These are phyloP conservation scores for Paspalum notatum DNA, from an alignment of 176 grass and related monocot genomes.

Conservation along the genomic window DNA sequence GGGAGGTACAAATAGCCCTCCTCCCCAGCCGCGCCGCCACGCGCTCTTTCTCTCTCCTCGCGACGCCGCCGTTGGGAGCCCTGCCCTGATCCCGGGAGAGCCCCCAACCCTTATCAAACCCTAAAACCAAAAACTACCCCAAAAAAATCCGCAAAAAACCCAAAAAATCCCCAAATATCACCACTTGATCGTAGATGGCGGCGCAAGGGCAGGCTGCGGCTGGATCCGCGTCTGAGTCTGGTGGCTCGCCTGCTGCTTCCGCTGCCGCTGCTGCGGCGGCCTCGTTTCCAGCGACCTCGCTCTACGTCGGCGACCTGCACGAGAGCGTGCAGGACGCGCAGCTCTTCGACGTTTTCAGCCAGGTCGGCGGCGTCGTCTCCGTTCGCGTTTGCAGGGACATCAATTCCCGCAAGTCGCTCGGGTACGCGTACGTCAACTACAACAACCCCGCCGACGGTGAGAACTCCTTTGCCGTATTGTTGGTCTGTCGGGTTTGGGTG, in stretches of 20 bases:
- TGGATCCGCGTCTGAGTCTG: constrained; percentile 40
- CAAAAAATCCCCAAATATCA: constrained; percentile 32
- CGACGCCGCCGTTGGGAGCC: constrained; percentile 56
- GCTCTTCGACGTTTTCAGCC: constrained; percentile 90
- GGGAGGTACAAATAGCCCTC: constrained; percentile 39
- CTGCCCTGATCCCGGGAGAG: not conserved
- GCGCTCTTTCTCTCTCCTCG: not conserved
- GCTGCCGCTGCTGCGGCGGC: not conserved
- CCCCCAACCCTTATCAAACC: constrained; percentile 63
- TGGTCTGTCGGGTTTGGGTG: constrained; percentile 13
- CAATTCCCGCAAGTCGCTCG: constrained; percentile 79
- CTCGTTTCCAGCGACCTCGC: constrained; percentile 71
- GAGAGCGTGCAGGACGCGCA: constrained; percentile 79
- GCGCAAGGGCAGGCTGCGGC: constrained; percentile 42
- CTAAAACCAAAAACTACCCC: constrained; percentile 55
- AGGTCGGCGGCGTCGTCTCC: constrained; percentile 87
- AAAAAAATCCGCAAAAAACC: constrained; percentile 60
- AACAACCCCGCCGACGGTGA: constrained; percentile 77
- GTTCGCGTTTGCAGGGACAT: constrained; percentile 93
- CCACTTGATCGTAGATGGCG: constrained; percentile 30
- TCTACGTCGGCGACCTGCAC: constrained; percentile 95
- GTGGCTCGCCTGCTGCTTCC: constrained; percentile 24
- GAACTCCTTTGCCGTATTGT: not conserved
- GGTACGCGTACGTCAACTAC: constrained; percentile 97
- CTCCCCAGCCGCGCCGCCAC: constrained; percentile 1